A percentile compares a stretch with the other conserved stretches of the same genome.
Conservation (phyloP, 768 basidiomycete species). For the Kwoniella botswanensis region DNA sequence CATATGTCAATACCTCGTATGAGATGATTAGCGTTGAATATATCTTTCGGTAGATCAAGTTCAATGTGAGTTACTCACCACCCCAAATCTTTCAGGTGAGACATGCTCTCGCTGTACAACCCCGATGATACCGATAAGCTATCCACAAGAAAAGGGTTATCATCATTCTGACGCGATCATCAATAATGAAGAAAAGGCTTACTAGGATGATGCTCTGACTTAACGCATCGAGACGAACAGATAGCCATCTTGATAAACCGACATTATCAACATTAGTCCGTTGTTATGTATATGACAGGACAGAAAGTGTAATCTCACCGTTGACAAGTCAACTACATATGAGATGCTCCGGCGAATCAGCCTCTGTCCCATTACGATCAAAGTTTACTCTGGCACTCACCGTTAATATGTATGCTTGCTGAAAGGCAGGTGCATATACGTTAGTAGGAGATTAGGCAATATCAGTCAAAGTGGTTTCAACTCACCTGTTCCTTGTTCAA, state of each 20-base stretch:
- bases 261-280: background rate
- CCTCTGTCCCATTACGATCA: no score
- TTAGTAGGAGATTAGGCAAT: background rate
- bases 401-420: constrained; percentile 35
- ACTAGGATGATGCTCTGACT: constrained; percentile 68
- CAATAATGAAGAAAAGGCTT: constrained; percentile 1
- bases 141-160: background rate
- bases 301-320: background rate
- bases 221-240: constrained; percentile 68
- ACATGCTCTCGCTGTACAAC: constrained; percentile 66
- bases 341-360: no score
- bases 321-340: constrained; percentile 6
- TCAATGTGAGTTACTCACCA: constrained; percentile 56
- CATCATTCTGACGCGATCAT: background rate
- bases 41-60: background rate
- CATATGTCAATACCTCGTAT: constrained; percentile 61
- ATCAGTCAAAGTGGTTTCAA: background rate
- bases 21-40: no score
- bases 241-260: constrained; percentile 62
- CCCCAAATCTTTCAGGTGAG: constrained; percentile 68
- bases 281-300: background rate
- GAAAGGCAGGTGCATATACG: background rate
- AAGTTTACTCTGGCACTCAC: constrained; percentile 9
- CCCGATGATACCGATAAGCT: constrained; percentile 71
- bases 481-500: constrained; percentile 31